Evolutionary conservation across 1,139 yeast genomes (phyloP).

Genomic region (Scheffersomyces illinoinensis): DNA sequence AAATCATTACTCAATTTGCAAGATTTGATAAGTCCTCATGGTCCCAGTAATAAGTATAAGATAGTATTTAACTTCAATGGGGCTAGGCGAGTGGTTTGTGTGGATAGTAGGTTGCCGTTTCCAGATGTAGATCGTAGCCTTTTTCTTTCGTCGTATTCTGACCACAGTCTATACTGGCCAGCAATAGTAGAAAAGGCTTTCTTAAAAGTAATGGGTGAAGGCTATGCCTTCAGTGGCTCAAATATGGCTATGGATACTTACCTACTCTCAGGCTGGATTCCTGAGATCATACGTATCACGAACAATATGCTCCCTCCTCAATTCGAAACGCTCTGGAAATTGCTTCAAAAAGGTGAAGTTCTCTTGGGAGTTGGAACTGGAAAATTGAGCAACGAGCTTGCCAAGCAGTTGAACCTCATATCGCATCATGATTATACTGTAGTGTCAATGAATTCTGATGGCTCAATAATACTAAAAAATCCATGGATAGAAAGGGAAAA

Average conservation of each 20-base stretch:
- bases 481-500: slow-evolving; percentile 44
- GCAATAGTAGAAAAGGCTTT: slow-evolving; percentile 78
- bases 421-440: slow-evolving; percentile 72
- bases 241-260: slow-evolving; percentile 77
- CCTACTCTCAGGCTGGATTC: slow-evolving; percentile 70
- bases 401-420: slow-evolving; percentile 41
- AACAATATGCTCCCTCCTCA: slow-evolving; percentile 25
- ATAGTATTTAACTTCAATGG: slow-evolving; percentile 58
- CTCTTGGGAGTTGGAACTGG: slow-evolving; percentile 75
- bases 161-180: slow-evolving; percentile 56
- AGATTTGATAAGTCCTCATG: slow-evolving; percentile 28
- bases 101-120: slow-evolving; percentile 49
- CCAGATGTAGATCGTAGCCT: slow-evolving; percentile 22
- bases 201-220: slow-evolving; percentile 58
- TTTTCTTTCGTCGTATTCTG: slow-evolving; percentile 41
- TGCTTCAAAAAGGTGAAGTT: slow-evolving; percentile 32
- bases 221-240: slow-evolving; percentile 72
- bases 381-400: slow-evolving; percentile 36
- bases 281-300: slow-evolving; percentile 51
- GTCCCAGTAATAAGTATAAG: slow-evolving; percentile 31
- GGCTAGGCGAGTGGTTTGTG: slow-evolving; percentile 45
- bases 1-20: slow-evolving; percentile 7
- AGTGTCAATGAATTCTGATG: slow-evolving; percentile 17
- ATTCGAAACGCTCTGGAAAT: slow-evolving; percentile 33
- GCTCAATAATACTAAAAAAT: slow-evolving; percentile 45